Percentiles rank a stretch among this genome's conserved stretches.
Evolutionary conservation across 805 yeast species (phyloP).

Genomic region (Monosporozyma servazzii): DNA sequence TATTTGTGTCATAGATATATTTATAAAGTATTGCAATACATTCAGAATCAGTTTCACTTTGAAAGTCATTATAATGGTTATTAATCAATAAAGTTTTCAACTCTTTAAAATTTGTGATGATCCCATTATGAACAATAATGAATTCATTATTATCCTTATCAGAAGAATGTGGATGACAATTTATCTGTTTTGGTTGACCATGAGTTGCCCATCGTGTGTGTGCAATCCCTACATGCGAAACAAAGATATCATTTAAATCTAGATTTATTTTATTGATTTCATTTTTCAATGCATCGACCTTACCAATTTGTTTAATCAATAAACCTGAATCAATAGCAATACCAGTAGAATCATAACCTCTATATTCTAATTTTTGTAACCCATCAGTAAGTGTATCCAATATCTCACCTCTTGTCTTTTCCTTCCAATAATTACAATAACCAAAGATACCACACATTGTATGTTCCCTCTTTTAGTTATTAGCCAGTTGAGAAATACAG

Average conservation of each 20-base stretch:
- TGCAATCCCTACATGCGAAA: constrained; percentile 90
- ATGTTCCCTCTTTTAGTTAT: not conserved
- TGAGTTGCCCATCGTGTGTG: constrained; percentile 99
- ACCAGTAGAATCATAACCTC: constrained; percentile 98
- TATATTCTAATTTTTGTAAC: constrained; percentile 78
- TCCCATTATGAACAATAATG: constrained; percentile 94
- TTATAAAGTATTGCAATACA: constrained; percentile 93
- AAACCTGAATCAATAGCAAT: constrained; percentile 73
- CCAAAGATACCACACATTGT: constrained; percentile 93
- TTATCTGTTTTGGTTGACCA: constrained; percentile 76
- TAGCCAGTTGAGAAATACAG: no score
- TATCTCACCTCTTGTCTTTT: constrained; percentile 86
- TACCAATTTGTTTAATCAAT: constrained; percentile 81
- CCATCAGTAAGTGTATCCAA: constrained; percentile 84
- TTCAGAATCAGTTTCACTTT: constrained; percentile 94
- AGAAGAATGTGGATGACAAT: constrained; percentile 95
- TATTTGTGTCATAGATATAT: constrained; percentile 73
- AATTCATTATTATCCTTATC: constrained; percentile 68
- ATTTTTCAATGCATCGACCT: constrained; percentile 70
- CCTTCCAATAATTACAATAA: constrained; percentile 90
- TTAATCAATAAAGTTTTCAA: constrained; percentile 69
- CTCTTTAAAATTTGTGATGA: constrained; percentile 90
- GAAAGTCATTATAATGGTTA: constrained; percentile 68
- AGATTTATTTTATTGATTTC: constrained; percentile 46
- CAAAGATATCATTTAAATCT: constrained; percentile 56